Evolutionary conservation across 805 yeast species (phyloP).

Genomic region (Saccharomycopsis sp.): DNA sequence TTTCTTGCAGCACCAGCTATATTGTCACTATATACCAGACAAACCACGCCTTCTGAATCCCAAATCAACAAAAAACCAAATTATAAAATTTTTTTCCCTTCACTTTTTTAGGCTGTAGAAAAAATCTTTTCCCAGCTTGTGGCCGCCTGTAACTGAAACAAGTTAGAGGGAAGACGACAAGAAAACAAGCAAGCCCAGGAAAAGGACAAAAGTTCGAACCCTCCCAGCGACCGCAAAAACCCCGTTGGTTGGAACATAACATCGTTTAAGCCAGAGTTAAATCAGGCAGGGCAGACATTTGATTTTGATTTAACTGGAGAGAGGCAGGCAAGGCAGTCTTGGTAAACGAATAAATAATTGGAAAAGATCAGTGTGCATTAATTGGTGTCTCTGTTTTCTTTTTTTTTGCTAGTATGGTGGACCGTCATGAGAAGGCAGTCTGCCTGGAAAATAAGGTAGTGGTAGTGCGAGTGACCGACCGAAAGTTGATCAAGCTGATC

Average conservation of each 20-base stretch:
- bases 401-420: no score
- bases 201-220: not conserved
- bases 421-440: not conserved
- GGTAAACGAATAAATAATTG: not conserved
- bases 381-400: not conserved
- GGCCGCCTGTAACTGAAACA: not conserved
- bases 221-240: not conserved
- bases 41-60: not conserved
- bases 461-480: not conserved
- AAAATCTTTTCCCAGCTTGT: not conserved
- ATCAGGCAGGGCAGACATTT: not conserved
- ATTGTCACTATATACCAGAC: not conserved
- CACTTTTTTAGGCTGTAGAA: not conserved
- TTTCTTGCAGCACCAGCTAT: not conserved
- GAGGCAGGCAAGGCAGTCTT: not conserved
- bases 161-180: not conserved
- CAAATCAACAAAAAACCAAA: not conserved
- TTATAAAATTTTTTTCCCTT: not conserved
- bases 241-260: not conserved
- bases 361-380: not conserved
- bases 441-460: no score
- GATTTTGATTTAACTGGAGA: not conserved
- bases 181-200: not conserved
- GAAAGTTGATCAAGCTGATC: not conserved
- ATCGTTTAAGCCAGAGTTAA: not conserved